Conservation (phyloP, 495 filamentous ascomycete genomes). For the Paragyromitra xinjiangensis region DNA sequence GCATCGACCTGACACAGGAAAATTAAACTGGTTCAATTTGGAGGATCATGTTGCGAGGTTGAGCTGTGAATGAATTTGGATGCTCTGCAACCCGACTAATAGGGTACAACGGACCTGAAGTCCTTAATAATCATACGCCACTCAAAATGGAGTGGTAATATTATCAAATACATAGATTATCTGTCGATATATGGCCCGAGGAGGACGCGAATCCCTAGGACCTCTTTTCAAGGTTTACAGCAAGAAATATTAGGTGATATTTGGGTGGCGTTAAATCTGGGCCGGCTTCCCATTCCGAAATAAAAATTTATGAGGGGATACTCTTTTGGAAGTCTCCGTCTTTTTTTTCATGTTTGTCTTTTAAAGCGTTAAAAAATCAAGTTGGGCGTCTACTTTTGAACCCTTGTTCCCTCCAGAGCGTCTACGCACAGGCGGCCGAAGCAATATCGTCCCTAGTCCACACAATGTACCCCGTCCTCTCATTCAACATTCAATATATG, state of each 20-base stretch:
- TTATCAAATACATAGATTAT: constrained; percentile 46
- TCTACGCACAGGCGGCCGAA: constrained; percentile 39
- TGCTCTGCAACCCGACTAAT: constrained; percentile 35
- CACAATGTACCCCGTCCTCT: constrained; percentile 37
- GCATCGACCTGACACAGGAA: constrained; percentile 39
- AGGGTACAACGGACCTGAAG: constrained; percentile 17
- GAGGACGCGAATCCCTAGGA: constrained; percentile 33
- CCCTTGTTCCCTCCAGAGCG: constrained; percentile 30
- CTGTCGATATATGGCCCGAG: constrained; percentile 12
- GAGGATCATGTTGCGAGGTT: constrained; percentile 17
- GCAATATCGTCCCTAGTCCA: constrained; percentile 36
- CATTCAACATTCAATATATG: constrained; percentile 44
- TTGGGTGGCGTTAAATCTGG: constrained; percentile 37
- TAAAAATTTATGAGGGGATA: constrained; percentile 36
- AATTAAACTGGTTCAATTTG: constrained; percentile 19
- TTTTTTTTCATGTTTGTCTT: constrained; percentile 23
- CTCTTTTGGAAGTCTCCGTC: constrained; percentile 21
- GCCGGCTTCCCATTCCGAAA: constrained; percentile 22
- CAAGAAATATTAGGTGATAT: constrained; percentile 35
- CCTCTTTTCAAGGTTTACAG: constrained; percentile 29
- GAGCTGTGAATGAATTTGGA: constrained; percentile 27
- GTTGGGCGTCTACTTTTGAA: constrained; percentile 37
- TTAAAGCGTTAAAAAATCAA: constrained; percentile 35
- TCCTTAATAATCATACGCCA: constrained; percentile 42
- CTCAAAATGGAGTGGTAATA: constrained; percentile 43